A percentile compares a stretch with the other conserved stretches of the same genome.
These are phyloP conservation scores for Choiromyces venosus DNA, from an alignment of 495 filamentous ascomycete species.

Conservation along the genomic window DNA sequence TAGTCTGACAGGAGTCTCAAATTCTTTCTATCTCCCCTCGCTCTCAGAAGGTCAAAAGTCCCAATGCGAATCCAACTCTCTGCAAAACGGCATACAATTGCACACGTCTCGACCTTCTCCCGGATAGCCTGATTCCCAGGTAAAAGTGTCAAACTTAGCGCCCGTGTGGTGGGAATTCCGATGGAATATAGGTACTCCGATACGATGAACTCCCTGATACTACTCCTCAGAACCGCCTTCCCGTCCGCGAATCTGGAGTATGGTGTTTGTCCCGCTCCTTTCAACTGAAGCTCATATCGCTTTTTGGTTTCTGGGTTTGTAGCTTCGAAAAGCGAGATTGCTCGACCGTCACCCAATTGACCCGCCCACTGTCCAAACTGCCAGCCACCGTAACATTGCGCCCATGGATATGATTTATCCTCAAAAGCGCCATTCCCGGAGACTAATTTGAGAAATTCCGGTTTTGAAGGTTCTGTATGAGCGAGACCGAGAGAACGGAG, in stretches of 20 bases:
- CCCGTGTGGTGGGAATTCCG: constrained; percentile 77
- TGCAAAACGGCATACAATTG: constrained; percentile 88
- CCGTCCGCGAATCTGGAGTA: constrained; percentile 98
- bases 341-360: constrained; percentile 89
- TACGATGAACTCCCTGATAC: constrained; percentile 88
- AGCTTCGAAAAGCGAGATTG: constrained; percentile 86
- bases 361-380: constrained; percentile 89
- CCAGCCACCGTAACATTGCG: constrained; percentile 92
- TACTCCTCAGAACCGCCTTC: constrained; percentile 82
- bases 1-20: constrained; percentile 72
- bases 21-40: constrained; percentile 69
- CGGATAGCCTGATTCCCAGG: constrained; percentile 66
- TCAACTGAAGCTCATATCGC: constrained; percentile 87
- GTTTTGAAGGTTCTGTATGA: constrained; percentile 58
- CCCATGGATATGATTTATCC: constrained; percentile 84
- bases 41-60: constrained; percentile 82
- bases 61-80: constrained; percentile 86
- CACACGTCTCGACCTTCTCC: constrained; percentile 85
- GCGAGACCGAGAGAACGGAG: constrained; percentile 72
- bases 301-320: constrained; percentile 66
- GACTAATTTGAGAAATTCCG: constrained; percentile 71
- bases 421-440: constrained; percentile 72
- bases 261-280: constrained; percentile 86
- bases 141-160: constrained; percentile 70
- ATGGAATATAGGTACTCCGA: constrained; percentile 81